Evolutionary conservation across 2,329 filamentous ascomycete genomes (phyloP).

Genomic region (Colletotrichum karsti): DNA sequence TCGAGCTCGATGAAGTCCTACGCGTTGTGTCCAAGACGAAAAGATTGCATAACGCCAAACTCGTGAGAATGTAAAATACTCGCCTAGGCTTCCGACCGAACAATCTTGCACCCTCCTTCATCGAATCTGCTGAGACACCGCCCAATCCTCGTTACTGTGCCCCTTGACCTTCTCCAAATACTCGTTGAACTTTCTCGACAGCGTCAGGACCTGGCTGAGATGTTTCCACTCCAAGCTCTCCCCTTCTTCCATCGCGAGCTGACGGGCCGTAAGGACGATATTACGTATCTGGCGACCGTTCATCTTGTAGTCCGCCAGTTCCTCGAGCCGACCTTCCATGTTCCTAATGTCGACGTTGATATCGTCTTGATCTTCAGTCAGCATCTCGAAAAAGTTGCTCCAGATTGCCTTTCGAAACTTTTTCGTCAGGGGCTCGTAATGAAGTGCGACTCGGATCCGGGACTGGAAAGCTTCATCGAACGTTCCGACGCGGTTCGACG

Average conservation of each 20-base stretch:
- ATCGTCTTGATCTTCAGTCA: background rate
- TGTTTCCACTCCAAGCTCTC: no score
- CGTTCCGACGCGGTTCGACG: conserved; percentile 48
- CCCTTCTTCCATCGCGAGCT: background rate
- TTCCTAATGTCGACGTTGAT: background rate
- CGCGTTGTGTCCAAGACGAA: no score
- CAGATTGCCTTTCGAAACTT: background rate
- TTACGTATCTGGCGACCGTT: background rate
- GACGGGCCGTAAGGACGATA: background rate
- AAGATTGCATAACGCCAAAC: no score
- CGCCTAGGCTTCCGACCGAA: no score
- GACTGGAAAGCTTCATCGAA: conserved; percentile 52
- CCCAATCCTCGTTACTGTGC: no score
- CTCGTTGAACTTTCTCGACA: no score
- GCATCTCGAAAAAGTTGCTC: background rate
- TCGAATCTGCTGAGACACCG: no score
- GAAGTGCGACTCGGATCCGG: conserved; percentile 37
- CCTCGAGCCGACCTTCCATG: background rate
- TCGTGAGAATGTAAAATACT: no score
- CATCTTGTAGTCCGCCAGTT: background rate
- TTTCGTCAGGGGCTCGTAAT: background rate
- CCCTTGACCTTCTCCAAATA: no score
- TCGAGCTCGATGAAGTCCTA: no score
- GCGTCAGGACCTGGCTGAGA: no score
- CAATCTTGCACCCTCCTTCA: no score